Conservation (phyloP, 2,329 filamentous ascomycete species). For the Magnaporthales sp. region DNA sequence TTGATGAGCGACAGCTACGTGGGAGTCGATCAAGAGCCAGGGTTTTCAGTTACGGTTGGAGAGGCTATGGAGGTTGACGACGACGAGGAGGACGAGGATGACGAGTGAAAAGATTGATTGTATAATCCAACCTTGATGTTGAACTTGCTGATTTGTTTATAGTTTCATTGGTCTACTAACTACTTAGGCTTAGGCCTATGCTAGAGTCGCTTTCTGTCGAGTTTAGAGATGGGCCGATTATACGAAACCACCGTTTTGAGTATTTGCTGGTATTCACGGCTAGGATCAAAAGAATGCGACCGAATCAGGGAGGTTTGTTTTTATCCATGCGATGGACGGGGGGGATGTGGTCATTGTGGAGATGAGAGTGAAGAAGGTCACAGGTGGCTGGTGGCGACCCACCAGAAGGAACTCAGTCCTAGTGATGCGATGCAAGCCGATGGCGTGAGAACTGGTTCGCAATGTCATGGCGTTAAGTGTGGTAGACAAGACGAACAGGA, state of each 20-base stretch:
- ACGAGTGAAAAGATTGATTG: conserved; percentile 2
- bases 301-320: not conserved
- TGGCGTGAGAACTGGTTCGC: not conserved
- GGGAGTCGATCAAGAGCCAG: conserved; percentile 91
- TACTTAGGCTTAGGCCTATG: too few relatives aligned
- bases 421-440: not conserved
- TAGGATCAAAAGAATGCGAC: not conserved
- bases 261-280: not conserved
- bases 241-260: not conserved
- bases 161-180: not conserved
- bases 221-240: not conserved
- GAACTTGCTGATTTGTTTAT: not conserved
- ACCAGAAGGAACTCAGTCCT: not conserved
- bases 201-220: not conserved
- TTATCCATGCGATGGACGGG: not conserved
- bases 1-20: conserved; percentile 97
- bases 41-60: conserved; percentile 74
- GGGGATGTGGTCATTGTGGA: not conserved
- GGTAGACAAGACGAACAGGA: not conserved
- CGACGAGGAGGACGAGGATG: conserved; percentile 64
- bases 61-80: conserved; percentile 95
- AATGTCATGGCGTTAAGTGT: not conserved
- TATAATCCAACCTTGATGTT: not conserved
- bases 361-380: not conserved
- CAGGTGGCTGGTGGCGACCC: not conserved